Percentiles rank a stretch among this genome's conserved stretches.
These are phyloP conservation scores for Dendrobium nobile DNA, from an alignment of 106 monocot genomes.

Conservation along the genomic window DNA sequence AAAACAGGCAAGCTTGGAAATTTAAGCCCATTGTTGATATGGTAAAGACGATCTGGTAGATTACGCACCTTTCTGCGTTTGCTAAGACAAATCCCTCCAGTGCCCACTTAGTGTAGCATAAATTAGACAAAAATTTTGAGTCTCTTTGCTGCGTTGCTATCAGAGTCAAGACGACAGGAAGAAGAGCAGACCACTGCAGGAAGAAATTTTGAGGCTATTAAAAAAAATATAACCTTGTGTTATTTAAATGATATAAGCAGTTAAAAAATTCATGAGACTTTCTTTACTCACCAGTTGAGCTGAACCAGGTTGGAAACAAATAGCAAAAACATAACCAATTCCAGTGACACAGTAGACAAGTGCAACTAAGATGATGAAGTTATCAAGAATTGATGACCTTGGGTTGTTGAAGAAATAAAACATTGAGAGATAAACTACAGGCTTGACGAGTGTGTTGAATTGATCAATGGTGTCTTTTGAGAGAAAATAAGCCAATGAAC, in stretches of 20 bases:
- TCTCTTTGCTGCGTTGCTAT: constrained; percentile 63
- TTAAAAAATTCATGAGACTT: not conserved
- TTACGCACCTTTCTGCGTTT: constrained; percentile 61
- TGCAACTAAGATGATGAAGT: constrained; percentile 53
- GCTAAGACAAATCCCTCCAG: constrained; percentile 72
- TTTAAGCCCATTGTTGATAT: too few relatives aligned
- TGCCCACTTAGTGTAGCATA: constrained; percentile 97
- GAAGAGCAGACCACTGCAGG: constrained; percentile 86
- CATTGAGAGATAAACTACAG: constrained; percentile 87
- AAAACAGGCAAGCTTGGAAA: too few relatives aligned
- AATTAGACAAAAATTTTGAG: constrained; percentile 32
- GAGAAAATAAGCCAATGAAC: constrained; percentile 84
- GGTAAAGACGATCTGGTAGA: not conserved
- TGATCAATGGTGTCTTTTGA: constrained; percentile 81
- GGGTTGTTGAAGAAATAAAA: constrained; percentile 92
- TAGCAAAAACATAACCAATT: constrained; percentile 78
- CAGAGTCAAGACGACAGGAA: constrained; percentile 89
- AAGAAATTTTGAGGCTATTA: not conserved
- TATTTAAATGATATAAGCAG: not conserved
- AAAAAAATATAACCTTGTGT: too few relatives aligned
- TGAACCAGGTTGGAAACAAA: constrained; percentile 72
- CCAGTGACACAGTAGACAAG: constrained; percentile 89
- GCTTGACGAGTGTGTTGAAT: constrained; percentile 80
- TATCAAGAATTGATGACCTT: constrained; percentile 69
- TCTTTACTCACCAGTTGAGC: constrained; percentile 61